A percentile compares a stretch with the other conserved stretches of the same genome.
Conservation (phyloP, 495 filamentous ascomycete genomes). For the Echria macrotheca region DNA sequence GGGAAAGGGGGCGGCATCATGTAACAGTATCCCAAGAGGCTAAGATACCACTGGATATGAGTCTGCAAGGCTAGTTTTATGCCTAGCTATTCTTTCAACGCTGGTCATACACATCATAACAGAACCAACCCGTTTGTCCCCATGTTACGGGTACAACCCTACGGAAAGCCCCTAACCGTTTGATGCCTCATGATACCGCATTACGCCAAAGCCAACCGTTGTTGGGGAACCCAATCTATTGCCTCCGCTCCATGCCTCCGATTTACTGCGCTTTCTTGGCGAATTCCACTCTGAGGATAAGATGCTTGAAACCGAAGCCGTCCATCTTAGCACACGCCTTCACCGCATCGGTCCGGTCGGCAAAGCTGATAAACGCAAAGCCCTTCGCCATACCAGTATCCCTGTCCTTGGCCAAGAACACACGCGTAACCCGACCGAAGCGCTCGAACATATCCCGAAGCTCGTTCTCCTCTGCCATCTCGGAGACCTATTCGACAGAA, state of each 20-base stretch:
- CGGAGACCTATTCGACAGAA: conserved; percentile 63
- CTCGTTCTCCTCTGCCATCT: conserved; percentile 93
- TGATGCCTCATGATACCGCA: too few relatives aligned
- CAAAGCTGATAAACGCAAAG: conserved; percentile 96
- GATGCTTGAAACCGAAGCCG: conserved; percentile 87
- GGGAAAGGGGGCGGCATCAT: neutral
- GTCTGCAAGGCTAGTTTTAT: too few relatives aligned
- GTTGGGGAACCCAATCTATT: too few relatives aligned
- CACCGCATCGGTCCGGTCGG: conserved; percentile 79
- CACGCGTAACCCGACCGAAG: conserved; percentile 91
- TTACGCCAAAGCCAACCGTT: too few relatives aligned
- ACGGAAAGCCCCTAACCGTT: too few relatives aligned
- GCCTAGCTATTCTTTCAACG: too few relatives aligned
- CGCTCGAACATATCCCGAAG: conserved; percentile 96
- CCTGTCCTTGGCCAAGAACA: conserved; percentile 95
- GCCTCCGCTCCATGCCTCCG: too few relatives aligned
- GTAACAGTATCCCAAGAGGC: neutral
- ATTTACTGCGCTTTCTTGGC: conserved; percentile 66
- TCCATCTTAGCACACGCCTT: conserved; percentile 97
- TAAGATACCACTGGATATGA: too few relatives aligned
- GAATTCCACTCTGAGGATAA: conserved; percentile 88
- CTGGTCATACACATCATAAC: too few relatives aligned
- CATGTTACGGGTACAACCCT: too few relatives aligned
- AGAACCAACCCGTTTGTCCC: too few relatives aligned
- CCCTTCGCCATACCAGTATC: conserved; percentile 94